These are phyloP conservation scores for Kwoniella sp. DNA, from an alignment of 768 basidiomycete genomes.

Conservation along the genomic window DNA sequence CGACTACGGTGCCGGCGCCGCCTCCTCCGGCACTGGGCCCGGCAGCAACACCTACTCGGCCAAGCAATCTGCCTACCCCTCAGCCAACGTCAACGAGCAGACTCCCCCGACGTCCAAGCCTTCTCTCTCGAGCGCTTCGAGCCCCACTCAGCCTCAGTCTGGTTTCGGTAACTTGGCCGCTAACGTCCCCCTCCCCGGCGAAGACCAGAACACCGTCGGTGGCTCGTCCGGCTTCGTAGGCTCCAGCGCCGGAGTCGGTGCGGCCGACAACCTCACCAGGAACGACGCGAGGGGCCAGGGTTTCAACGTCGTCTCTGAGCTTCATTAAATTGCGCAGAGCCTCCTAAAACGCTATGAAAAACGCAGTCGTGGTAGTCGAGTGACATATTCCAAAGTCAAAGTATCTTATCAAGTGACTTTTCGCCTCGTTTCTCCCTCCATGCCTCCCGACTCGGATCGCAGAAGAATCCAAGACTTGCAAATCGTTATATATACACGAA, in stretches of 20 bases:
- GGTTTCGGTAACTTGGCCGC: slow-evolving; percentile 15
- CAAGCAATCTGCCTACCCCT: slow-evolving; percentile 5
- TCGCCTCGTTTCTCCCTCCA: too few relatives aligned
- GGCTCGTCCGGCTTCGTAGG: background rate
- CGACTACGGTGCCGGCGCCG: slow-evolving; percentile 2
- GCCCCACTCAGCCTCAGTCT: slow-evolving; percentile 7
- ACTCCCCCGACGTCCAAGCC: slow-evolving; percentile 24
- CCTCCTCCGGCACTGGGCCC: background rate
- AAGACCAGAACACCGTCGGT: slow-evolving; percentile 1
- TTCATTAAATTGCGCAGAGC: background rate
- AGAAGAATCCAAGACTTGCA: too few relatives aligned
- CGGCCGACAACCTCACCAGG: slow-evolving; percentile 10
- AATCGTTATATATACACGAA: too few relatives aligned
- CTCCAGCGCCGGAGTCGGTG: background rate
- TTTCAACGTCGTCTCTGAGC: slow-evolving; percentile 17
- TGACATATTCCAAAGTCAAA: too few relatives aligned
- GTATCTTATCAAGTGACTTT: too few relatives aligned
- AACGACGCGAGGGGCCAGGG: slow-evolving; percentile 22
- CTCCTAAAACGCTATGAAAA: too few relatives aligned
- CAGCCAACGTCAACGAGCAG: slow-evolving; percentile 5
- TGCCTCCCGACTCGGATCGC: too few relatives aligned
- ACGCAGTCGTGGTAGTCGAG: too few relatives aligned
- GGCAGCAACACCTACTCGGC: background rate
- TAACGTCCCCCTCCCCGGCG: slow-evolving; percentile 12
- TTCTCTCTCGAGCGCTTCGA: slow-evolving; percentile 11